Evolutionary conservation across 768 basidiomycete species (phyloP), one percentile per base, ranked within the genome.

Genomic region (Mycena haematopus): DNA sequence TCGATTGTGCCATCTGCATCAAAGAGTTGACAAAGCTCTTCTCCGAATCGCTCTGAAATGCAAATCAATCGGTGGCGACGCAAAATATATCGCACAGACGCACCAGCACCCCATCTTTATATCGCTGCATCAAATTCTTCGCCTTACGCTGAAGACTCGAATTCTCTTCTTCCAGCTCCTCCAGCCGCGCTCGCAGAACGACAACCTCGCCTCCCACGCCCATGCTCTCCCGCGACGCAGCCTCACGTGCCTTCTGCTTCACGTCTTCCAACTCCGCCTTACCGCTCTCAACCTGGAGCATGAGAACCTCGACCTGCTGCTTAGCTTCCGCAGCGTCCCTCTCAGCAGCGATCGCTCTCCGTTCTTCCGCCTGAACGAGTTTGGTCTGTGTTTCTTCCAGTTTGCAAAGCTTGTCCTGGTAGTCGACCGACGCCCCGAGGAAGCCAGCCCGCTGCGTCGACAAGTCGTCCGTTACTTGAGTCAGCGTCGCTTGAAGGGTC

Each of bases 61-160:
- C 51, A 25, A n/a, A 63, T 60, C 40, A 68, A 21, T 27, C 21
- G n/a, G 17, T 3, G 25, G 22, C 10, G 2, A 5, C 6, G 17
- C 11, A 11, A 42, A 29, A 36, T 22, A 17, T 10, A 56, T 36
- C 22, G 24, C 2, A 27, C 17, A 35, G 52, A 71, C 75, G 60
- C 67, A 86, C 86, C 79, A 87, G 64, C 52, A 81, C 75, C 21
- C 81, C 79, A 5, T 70, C 69, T 55, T 81, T 70, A 58, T 86
- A 84, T 61, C 86, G 78, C 38, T 66, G 66, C 63, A 72, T 65
- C 42, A 84, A 68, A 1, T 57, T 74, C 50, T 61, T 70, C 10
- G 71, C 73, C 35, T 69, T 65, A 52, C 72, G 62, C 33, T 60
- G 22, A 17, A 79, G 68, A 24, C 65, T 67, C 3, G 57, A 66